Percentiles rank a stretch among this genome's conserved stretches.
Conservation (phyloP, 495 filamentous ascomycete genomes). For the Immersiella caudata region DNA sequence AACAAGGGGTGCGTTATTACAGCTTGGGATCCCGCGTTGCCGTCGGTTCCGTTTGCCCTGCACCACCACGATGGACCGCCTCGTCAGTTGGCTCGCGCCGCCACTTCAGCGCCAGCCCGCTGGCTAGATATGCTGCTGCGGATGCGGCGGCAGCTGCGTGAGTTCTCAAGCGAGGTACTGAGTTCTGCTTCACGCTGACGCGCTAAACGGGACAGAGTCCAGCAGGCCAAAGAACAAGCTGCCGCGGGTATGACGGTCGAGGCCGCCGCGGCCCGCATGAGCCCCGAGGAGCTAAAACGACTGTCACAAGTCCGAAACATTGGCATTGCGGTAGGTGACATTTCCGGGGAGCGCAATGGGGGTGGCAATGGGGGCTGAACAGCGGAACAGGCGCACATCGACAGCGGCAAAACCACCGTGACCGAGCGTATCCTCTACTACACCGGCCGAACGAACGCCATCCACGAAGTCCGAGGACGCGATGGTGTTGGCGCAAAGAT, state of each 20-base stretch:
- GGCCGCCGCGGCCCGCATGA: conserved; percentile 59
- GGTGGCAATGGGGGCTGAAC: not conserved
- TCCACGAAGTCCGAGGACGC: conserved; percentile 96
- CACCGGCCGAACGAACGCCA: conserved; percentile 93
- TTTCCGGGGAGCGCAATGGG: not conserved
- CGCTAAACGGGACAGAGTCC: conserved; percentile 35
- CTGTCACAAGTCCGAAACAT: conserved; percentile 88
- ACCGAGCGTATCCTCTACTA: conserved; percentile 99
- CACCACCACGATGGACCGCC: conserved; percentile 22
- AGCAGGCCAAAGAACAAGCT: conserved; percentile 48
- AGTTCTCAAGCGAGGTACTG: conserved; percentile 2
- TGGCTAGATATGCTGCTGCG: conserved; percentile 26
- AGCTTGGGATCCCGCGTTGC: conserved; percentile 31
- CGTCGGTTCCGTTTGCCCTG: conserved; percentile 16
- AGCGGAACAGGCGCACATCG: conserved; percentile 84
- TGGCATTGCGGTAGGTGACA: conserved; percentile 82
- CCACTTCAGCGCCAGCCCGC: conserved; percentile 34
- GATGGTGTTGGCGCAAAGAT: conserved; percentile 98
- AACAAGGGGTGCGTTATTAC: conserved; percentile 39
- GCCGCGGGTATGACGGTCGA: conserved; percentile 49
- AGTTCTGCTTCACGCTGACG: not conserved
- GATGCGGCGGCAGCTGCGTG: conserved; percentile 44
- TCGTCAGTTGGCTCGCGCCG: conserved; percentile 29
- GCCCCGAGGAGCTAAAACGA: conserved; percentile 73
- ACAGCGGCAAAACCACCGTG: conserved; percentile 96